Evolutionary conservation across 139 green algal genomes (phyloP), one percentile per base, ranked within the genome.

Genomic region (Tetradesmus obliquus): DNA sequence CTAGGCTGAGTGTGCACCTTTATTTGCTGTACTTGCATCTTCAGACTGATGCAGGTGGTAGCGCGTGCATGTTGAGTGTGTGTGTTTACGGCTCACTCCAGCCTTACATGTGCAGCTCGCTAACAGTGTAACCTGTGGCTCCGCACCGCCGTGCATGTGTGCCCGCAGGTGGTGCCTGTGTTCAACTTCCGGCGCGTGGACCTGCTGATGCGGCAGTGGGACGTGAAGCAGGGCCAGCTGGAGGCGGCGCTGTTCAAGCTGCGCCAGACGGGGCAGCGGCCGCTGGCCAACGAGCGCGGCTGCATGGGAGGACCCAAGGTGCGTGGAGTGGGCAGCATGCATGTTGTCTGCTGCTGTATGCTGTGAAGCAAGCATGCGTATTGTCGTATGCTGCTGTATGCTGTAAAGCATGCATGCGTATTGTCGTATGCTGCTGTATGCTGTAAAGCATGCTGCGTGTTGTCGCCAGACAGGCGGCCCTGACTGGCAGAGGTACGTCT

Each of bases 181-280:
- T 92, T 92, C 83, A 92, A 92, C 90, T 90, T 58, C 71, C 13
- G 90, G 24, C 58, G 58, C 4, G 69, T 80, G 8, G 90, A 92
- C 83, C 55, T 92, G 83, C 55, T 90, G n/a, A 89, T 92, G 90
- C 69, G 90, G 24, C 24, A 69, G n/a, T 92, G 90, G 90, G 90
- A 92, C 55, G 54, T 57, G 20, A n/a, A 54, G 69, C 71, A 84
- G 51, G 90, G n/a, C 3, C n/a, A 58, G 55, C 83, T 92, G 22
- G 90, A 92, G 90, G 3, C n/a, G 0, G 82, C 90, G 12, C n/a
- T 57, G 72, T 82, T 80, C 83, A 58, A 57, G 9, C 5, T 72
- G 19, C 5, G 9, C 4, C n/a, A 60, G 69, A 92, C 88, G 55
- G 80, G 80, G 45, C 12, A 84, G 58, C 79, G 88, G 58, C 88